Evolutionary conservation across 139 green algal genomes (phyloP), one percentile per base, ranked within the genome.

Genomic region (Astrephomene gubernaculifera): DNA sequence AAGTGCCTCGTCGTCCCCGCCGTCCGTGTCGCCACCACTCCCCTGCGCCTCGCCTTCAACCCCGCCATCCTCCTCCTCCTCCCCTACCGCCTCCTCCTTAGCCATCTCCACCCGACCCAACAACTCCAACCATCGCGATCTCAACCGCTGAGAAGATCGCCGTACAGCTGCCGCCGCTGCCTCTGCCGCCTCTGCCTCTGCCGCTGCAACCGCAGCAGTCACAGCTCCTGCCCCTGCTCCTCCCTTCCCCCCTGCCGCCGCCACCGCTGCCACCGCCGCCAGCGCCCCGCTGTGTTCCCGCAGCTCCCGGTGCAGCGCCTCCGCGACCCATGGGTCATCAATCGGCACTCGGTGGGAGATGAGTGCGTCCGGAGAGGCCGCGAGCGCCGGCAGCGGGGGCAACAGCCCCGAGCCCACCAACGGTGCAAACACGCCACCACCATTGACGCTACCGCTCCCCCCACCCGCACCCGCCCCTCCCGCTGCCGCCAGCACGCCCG

Each of bases 361-460:
- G 0, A 95, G 43, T 22, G 76, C 94, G 45, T 96, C 94, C 19
- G 94, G 94, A 14, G 87, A 94, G 12, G 94, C 90, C 0, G 92
- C 94, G 52, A 96, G 81, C 25, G 86, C 89, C 0, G 93, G 93
- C 64, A 96, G 83, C 4, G 41, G 12, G 29, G 75, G 75, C 9
- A 29, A 33, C 49, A 57, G 49, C 49, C 14, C 49, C 17, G 49
- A 17, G 49, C 17, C 14, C 49, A 57, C 49, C 17, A 57, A 17
- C 49, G 17, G 49, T 57, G 49, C 17, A 17, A 25, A 17, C 49
- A 57, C 14, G 49, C 14, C 14, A 17, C 14, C 49, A 57, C 49
- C 17, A 17, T 17, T 57, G 17, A 17, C 49, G 14, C 49, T 57
- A 57, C 12, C 49, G 14, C 49, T 17, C 49, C 12, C 49, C 49